Evolutionary conservation across 2,329 filamentous ascomycete species (phyloP), one percentile per base, ranked within the genome.

Genomic region (Beauveria varroae): DNA sequence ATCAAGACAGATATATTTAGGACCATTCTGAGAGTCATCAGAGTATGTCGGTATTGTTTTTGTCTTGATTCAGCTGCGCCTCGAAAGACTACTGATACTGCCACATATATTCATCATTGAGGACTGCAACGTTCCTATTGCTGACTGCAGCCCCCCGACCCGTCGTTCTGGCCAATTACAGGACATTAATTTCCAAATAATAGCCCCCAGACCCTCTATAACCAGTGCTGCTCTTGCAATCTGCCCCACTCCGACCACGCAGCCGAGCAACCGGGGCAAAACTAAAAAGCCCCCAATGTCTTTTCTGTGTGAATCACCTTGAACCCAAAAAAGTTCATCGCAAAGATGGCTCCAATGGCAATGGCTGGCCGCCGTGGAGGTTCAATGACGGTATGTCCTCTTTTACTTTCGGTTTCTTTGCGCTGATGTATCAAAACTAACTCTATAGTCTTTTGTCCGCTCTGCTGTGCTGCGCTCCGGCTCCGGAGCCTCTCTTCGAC

Each of bases 281-380:
- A 40, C 41, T 26, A 16, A 71, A 71, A 65, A 58, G 64, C 65
- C 64, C 65, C 63, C 63, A 67, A 66, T 67, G 67, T 68, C 53
- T 56, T 52, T 50, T 44, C 47, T 18, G 16, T 60, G 5, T 60
- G 40, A 60, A 28, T 54, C 57, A 57, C 59, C 24, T 40, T 40
- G 34, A 60, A 52, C 51, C 53, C n/a, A 44, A 52, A 43, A 54
- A 54, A 40, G 50, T 30, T 24, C 34, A 10, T 20, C 49, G 34
- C 44, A 20, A 34, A 28, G 24, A 82, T 82, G 79, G 78, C 78
- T 71, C 73, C 79, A 74, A 79, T 81, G 73, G 74, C 79, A 70
- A 72, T 81, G 66, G 78, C 76, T 67, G 75, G 76, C 67, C 77
- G 79, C 67, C 78, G 78, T 64, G 76, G 79, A 69, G 75, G 74